These are phyloP conservation scores for Butyriboletus pseudospeciosus DNA, from an alignment of 1,284 basidiomycete genomes.

Conservation along the genomic window DNA sequence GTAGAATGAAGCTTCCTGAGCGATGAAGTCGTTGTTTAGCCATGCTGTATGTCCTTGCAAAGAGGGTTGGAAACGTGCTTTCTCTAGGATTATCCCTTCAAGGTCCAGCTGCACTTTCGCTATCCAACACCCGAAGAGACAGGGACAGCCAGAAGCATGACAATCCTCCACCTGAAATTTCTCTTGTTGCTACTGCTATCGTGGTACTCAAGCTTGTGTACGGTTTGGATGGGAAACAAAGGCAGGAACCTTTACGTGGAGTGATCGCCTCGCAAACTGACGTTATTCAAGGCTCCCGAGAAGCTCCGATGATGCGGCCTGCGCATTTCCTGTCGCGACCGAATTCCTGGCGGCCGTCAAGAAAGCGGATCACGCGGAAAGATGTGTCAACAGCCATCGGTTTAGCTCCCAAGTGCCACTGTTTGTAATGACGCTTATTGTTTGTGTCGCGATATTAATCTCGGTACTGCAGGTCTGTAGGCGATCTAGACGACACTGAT, in stretches of 20 bases:
- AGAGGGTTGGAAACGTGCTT: constrained; percentile 53
- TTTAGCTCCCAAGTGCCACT: constrained; percentile 36
- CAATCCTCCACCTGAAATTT: constrained; percentile 71
- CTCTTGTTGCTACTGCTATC: constrained; percentile 60
- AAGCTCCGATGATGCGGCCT: constrained; percentile 52
- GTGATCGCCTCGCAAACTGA: constrained; percentile 7
- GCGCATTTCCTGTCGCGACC: constrained; percentile 54
- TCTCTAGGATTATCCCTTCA: constrained; percentile 61
- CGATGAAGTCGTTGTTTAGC: constrained; percentile 38
- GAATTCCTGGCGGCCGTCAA: constrained; percentile 52
- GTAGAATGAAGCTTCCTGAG: constrained; percentile 3
- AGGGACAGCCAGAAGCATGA: constrained; percentile 51
- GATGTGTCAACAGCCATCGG: constrained; percentile 27
- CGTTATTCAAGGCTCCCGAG: constrained; percentile 42
- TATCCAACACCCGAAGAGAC: constrained; percentile 39
- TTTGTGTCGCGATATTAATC: constrained; percentile 11
- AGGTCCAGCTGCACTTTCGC: constrained; percentile 46
- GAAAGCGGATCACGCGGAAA: constrained; percentile 35
- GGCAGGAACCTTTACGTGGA: constrained; percentile 38
- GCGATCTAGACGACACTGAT: constrained; percentile 48
- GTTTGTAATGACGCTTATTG: constrained; percentile 25
- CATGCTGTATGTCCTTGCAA: constrained; percentile 59
- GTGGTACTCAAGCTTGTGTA: constrained; percentile 80
- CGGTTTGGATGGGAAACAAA: constrained; percentile 67
- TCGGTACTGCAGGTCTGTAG: constrained; percentile 44